Evolutionary conservation across 2,329 filamentous ascomycete species (phyloP), one percentile per base, ranked within the genome.

Genomic region (Penicillium olsonii): DNA sequence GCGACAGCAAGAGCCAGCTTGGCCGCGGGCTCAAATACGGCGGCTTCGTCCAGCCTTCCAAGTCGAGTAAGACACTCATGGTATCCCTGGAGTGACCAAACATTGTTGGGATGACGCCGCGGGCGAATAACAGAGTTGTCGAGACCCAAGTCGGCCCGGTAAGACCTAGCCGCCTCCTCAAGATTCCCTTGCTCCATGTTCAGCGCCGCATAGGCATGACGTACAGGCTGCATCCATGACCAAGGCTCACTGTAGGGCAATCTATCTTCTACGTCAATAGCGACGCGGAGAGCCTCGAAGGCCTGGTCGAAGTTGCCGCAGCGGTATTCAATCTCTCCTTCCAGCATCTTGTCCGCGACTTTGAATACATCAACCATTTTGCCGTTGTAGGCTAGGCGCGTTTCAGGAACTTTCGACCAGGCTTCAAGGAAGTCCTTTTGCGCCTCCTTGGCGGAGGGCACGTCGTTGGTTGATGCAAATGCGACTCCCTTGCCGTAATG

Each of bases 191-290:
- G 85, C 62, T 90, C 87, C 15, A 88, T 72, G 18, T 87, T 64
- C 3, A 90, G 71, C 0, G 86, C 87, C 1, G 83, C 86, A 46
- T 85, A 86, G 0, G 86, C 85, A 63, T 90, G 87, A 1, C 85
- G 74, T 0, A 81, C 80, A 0, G 87, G 87, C 61, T 87, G 84
- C 86, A 90, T 88, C 86, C 87, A 90, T 0, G 84, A 83, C 86
- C 86, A 88, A 0, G 87, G 87, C 63, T 90, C 87, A 42, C 85
- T 84, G 53, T 87, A 90, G 0, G 81, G 82, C 15, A 90, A 74
- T 0, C 64, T 68, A 55, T 87, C 85, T 54, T 88, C 84, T 0
- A 80, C 73, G 1, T 69, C 62, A 15, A 87, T 82, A 0, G 85
- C 78, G 6, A 71, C 69, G 1, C 78, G 75, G 2, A 90, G 71